Conservation (phyloP, 2,329 filamentous ascomycete species). For the Rosellinia necatrix region DNA sequence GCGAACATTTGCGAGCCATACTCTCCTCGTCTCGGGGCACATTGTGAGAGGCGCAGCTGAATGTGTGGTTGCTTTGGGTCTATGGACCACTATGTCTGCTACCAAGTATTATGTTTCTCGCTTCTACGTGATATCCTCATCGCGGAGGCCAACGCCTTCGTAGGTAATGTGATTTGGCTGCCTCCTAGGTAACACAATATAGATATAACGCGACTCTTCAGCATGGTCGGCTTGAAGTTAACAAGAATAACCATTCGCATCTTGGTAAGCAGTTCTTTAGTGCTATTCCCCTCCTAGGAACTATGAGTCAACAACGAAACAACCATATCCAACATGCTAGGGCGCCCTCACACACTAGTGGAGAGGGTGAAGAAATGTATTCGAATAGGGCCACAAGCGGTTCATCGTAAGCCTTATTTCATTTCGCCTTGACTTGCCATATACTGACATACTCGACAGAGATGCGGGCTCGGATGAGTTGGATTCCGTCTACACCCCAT, state of each 20-base stretch:
- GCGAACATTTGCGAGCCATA: not conserved
- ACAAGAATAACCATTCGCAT: not conserved
- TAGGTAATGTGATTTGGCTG: slow-evolving; percentile 10
- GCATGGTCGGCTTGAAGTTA: not conserved
- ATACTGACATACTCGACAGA: slow-evolving; percentile 14
- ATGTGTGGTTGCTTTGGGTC: not conserved
- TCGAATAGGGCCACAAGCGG: slow-evolving; percentile 23
- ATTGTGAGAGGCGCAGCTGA: slow-evolving; percentile 17
- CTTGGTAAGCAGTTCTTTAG: not conserved
- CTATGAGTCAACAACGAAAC: slow-evolving; percentile 5
- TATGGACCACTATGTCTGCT: not conserved
- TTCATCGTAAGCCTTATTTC: slow-evolving; percentile 16
- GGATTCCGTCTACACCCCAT: not conserved
- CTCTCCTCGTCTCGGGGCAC: not conserved
- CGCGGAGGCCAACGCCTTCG: not conserved
- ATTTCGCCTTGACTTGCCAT: not conserved
- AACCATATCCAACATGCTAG: not conserved
- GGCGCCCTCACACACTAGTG: not conserved
- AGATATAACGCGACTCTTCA: slow-evolving; percentile 6
- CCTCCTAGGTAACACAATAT: slow-evolving; percentile 13
- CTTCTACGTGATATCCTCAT: slow-evolving; percentile 13
- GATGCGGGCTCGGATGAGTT: slow-evolving; percentile 11
- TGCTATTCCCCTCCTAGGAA: not conserved
- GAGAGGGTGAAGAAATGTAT: slow-evolving; percentile 17
- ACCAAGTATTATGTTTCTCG: not conserved